phyloP scores from a whole-genome alignment of 2,329 filamentous ascomycete genomes.

The Proliferodiscus dingleyae region DNA sequence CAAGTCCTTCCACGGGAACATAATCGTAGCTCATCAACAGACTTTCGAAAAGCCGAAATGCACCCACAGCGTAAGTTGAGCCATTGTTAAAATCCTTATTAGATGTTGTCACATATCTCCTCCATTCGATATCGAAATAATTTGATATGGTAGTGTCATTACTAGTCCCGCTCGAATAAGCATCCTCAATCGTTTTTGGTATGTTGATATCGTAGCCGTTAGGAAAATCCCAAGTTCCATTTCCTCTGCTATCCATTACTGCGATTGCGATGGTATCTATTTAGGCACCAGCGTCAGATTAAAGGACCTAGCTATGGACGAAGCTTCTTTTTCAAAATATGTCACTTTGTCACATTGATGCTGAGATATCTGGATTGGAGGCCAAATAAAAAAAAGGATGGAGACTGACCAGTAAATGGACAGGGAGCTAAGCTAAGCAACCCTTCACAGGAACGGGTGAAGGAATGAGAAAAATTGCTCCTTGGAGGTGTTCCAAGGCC shows the following conservation, averaged over 20 bases:
- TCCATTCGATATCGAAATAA: constrained; percentile 39
- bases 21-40: constrained; percentile 12
- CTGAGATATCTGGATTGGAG: too few species aligned
- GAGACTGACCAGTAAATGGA: constrained; percentile 18
- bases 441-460: constrained; percentile 24
- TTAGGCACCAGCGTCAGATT: too few species aligned
- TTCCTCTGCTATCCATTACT: constrained; percentile 12
- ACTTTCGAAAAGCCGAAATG: constrained; percentile 21
- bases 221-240: constrained; percentile 20
- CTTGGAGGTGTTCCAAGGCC: constrained; percentile 36
- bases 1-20: constrained; percentile 37
- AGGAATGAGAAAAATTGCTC: constrained; percentile 23
- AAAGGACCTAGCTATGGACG: background rate
- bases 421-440: constrained; percentile 4
- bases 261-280: constrained; percentile 8
- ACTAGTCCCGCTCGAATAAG: constrained; percentile 35
- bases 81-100: constrained; percentile 30
- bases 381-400: too few species aligned
- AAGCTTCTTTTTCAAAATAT: background rate
- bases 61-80: constrained; percentile 28
- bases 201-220: constrained; percentile 27
- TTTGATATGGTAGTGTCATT: constrained; percentile 35
- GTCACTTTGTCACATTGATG: background rate
- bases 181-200: constrained; percentile 31
- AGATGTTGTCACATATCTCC: constrained; percentile 21